Evolutionary conservation across 148 eudicot species (phyloP).

Genomic region (Diospyros lotus): DNA sequence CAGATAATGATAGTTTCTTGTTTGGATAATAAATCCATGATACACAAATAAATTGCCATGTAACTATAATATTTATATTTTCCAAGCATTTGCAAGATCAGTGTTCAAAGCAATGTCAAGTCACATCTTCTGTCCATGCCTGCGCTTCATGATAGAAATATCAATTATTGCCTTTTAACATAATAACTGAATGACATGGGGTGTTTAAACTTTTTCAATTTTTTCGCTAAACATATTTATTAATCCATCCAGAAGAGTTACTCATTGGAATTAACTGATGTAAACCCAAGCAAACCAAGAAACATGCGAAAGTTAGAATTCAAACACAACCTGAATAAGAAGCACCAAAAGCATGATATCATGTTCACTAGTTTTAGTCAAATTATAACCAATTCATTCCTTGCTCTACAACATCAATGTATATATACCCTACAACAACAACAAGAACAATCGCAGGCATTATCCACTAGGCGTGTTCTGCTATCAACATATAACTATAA

Average conservation of each 20-base stretch:
- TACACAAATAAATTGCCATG: background rate
- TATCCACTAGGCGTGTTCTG: no score
- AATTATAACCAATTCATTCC: background rate
- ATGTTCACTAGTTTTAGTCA: background rate
- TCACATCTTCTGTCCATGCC: background rate
- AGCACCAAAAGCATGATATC: background rate
- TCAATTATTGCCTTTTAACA: background rate
- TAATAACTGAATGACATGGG: background rate
- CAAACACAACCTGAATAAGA: background rate
- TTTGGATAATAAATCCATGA: background rate
- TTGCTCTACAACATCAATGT: background rate
- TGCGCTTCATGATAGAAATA: background rate
- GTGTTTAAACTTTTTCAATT: no score
- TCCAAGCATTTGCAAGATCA: background rate
- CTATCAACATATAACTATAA: background rate
- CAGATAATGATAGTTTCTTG: background rate
- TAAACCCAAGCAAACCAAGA: background rate
- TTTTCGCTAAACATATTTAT: background rate
- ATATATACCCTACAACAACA: no score
- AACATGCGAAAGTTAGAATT: background rate
- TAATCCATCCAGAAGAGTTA: background rate
- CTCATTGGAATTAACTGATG: background rate
- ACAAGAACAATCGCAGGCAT: no score
- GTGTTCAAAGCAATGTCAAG: background rate
- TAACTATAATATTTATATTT: background rate